Conservation (phyloP, 2,329 filamentous ascomycete genomes). For the Hypoxylon sp. region DNA sequence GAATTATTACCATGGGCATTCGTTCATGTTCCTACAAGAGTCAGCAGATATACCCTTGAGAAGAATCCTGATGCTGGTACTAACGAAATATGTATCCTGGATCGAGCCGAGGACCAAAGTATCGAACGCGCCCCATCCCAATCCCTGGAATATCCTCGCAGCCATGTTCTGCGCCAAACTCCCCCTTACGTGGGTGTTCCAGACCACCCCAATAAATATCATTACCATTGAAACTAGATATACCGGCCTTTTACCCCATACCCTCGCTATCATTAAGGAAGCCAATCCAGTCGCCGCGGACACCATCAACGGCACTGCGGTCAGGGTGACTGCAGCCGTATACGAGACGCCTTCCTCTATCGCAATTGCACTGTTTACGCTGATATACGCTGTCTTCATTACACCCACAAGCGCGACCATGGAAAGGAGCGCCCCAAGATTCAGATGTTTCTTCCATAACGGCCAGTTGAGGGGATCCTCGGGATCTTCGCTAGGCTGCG, state of each 20-base stretch:
- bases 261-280: slow-evolving; percentile 60
- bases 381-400: slow-evolving; percentile 69
- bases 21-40: slow-evolving; percentile 67
- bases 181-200: slow-evolving; percentile 62
- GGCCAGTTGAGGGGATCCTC: slow-evolving; percentile 73
- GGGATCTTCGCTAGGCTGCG: slow-evolving; percentile 69
- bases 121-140: slow-evolving; percentile 73
- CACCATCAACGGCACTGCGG: slow-evolving; percentile 67
- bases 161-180: slow-evolving; percentile 65
- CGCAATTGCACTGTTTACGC: slow-evolving; percentile 63
- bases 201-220: slow-evolving; percentile 65
- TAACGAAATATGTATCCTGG: slow-evolving; percentile 71
- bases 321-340: slow-evolving; percentile 64
- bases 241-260: slow-evolving; percentile 68
- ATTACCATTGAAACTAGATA: slow-evolving; percentile 64
- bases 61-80: slow-evolving; percentile 40
- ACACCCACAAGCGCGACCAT: slow-evolving; percentile 63
- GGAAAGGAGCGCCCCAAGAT: slow-evolving; percentile 63
- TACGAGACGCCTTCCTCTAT: slow-evolving; percentile 62
- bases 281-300: slow-evolving; percentile 63
- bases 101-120: slow-evolving; percentile 67
- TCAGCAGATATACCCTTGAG: slow-evolving; percentile 11
- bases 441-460: slow-evolving; percentile 67
- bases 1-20: slow-evolving; percentile 60
- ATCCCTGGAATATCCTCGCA: slow-evolving; percentile 67